phyloP scores from a whole-genome alignment of 2,329 filamentous ascomycete species.

The Monosporascus ibericus region DNA sequence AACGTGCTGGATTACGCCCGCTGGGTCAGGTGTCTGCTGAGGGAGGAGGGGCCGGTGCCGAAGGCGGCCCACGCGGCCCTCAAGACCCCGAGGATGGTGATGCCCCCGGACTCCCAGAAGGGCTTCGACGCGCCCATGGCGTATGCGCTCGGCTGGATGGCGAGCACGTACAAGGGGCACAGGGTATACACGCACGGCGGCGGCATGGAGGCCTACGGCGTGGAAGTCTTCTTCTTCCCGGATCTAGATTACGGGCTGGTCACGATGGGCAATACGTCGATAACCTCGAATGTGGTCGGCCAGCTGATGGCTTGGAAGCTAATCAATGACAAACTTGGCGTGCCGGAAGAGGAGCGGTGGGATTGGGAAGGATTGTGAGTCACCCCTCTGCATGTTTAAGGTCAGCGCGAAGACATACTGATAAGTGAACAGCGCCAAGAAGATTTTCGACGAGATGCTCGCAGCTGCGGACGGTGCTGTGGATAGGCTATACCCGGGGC shows the following conservation, averaged over 20 bases:
- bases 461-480: conserved; percentile 25
- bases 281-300: conserved; percentile 30
- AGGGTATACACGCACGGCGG: conserved; percentile 36
- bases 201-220: conserved; percentile 37
- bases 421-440: conserved; percentile 7
- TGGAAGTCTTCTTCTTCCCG: conserved; percentile 39
- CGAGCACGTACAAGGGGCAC: conserved; percentile 35
- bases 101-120: conserved; percentile 5
- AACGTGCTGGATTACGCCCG: conserved; percentile 44
- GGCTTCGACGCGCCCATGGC: conserved; percentile 25
- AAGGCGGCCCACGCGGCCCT: conserved; percentile 25
- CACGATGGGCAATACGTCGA: conserved; percentile 37
- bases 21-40: conserved; percentile 45
- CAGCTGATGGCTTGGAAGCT: conserved; percentile 30
- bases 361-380: conserved; percentile 31
- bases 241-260: conserved; percentile 35
- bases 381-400: neutral
- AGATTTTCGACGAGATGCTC: conserved; percentile 10
- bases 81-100: conserved; percentile 26
- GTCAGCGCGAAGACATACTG: neutral
- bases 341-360: conserved; percentile 26
- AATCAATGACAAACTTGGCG: conserved; percentile 32
- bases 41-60: conserved; percentile 29
- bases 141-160: conserved; percentile 36
- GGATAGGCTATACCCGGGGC: conserved; percentile 31